Percentiles rank a stretch among this genome's conserved stretches.
Evolutionary conservation across 2,329 filamentous ascomycete species (phyloP).

Genomic region (Colletotrichum nymphaeae): DNA sequence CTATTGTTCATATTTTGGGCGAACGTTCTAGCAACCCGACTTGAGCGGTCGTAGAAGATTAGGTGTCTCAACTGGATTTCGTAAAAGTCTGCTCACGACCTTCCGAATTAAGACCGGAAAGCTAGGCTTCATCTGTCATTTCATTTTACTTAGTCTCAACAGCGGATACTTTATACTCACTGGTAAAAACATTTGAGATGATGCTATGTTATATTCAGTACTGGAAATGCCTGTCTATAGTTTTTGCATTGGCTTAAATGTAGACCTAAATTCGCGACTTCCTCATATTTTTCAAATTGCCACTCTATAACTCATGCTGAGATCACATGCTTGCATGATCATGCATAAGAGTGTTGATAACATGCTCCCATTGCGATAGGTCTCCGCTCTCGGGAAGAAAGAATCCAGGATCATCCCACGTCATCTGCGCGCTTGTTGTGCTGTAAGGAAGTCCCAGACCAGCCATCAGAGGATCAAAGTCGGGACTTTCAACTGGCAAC

Average conservation of each 20-base stretch:
- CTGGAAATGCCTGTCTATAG: neutral
- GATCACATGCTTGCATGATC: conserved; percentile 3
- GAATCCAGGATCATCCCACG: conserved; percentile 27
- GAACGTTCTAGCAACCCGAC: no score
- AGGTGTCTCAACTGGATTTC: no score
- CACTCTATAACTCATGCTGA: neutral
- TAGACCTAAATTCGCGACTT: neutral
- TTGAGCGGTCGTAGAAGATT: no score
- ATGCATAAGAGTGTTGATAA: conserved; percentile 29
- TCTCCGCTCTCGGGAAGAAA: conserved; percentile 21
- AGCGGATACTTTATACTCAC: no score
- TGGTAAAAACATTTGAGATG: no score
- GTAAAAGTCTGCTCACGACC: no score
- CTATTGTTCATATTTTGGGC: no score
- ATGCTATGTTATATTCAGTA: no score
- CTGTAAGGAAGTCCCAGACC: conserved; percentile 27
- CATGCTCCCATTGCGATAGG: conserved; percentile 30
- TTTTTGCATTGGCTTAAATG: neutral
- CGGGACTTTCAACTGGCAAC: conserved; percentile 12
- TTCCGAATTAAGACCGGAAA: no score
- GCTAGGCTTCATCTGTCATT: no score
- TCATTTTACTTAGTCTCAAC: no score
- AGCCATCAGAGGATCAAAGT: conserved; percentile 19
- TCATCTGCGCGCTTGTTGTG: conserved; percentile 31
- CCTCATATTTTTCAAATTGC: neutral